Base-by-base conservation (phyloP, 352 stramenopile genomes). In the Pythium aquatile region DNA sequence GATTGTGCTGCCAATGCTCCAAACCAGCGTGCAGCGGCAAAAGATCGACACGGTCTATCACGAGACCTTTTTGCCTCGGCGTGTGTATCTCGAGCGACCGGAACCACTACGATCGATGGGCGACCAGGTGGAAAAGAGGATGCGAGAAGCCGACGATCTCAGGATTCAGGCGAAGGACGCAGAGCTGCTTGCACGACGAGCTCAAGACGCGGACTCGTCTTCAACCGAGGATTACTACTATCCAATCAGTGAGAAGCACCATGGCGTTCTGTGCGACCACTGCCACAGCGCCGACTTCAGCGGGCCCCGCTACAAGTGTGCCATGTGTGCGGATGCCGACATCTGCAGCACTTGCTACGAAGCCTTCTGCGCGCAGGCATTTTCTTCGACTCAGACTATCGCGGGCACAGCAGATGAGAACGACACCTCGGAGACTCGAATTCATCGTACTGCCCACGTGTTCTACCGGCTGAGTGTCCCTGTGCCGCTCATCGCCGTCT, bases 241-340 rank as follows among this genome's bases (percentile, higher is more conserved):
- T 49, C 84, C 81, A n/a, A 55, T 56, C 5, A 62, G 75, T 35
- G 74, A 72, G 0, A 78, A 72, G 26, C 82, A 93, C 68, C 77
- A 81, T 48, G 82, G 83, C 24, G 80, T 93, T 8, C 78, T 85
- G 20, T 93, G 85, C 53, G 83, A 93, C 48, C 77, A 80, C 29
- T 93, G 85, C 60, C 72, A 82, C 54, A 71, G 73, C 20, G 74
- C 73, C 20, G 84, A 91, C 40, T 81, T 93, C 39, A 52, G 73
- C 16, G 70, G 71, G 4, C 33, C 83, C 16, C 76, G 85, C 8
- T 93, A 90, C 70, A 93, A 93, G 65, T 93, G 85, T 51, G 77
- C 72, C 1, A 79, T 82, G 32, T 93, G 85, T 55, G 73, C 70
- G 24, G 82, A 93, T 56, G 83, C 86, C 61, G 85, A 93, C 59